A percentile compares a stretch with the other conserved stretches of the same genome.
phyloP scores from a whole-genome alignment of 2,329 filamentous ascomycete species.

The Sporothrix mexicana region DNA sequence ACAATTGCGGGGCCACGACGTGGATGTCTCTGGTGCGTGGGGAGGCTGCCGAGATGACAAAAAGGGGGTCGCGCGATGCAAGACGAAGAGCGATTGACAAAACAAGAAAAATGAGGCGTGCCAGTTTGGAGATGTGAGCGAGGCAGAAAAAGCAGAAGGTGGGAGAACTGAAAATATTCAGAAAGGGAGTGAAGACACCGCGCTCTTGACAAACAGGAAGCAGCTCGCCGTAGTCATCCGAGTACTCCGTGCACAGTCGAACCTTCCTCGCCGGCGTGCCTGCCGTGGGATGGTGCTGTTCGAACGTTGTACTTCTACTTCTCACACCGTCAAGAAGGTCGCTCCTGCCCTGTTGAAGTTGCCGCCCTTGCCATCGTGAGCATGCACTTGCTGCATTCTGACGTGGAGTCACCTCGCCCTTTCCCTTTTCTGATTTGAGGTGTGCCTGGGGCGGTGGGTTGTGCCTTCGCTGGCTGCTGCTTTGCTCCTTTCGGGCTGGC shows the following conservation, averaged over 20 bases:
- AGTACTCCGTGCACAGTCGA: neutral
- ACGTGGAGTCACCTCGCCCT: constrained; percentile 27
- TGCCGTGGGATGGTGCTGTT: constrained; percentile 10
- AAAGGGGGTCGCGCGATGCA: neutral
- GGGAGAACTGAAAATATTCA: neutral
- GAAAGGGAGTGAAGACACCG: neutral
- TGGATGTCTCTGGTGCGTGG: constrained; percentile 28
- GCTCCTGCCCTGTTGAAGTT: constrained; percentile 12
- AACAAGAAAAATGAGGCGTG: constrained; percentile 18
- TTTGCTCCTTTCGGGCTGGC: constrained; percentile 19
- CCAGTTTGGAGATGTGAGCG: neutral
- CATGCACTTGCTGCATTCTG: constrained; percentile 14
- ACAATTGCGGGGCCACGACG: constrained; percentile 23
- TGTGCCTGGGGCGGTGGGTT: constrained; percentile 14
- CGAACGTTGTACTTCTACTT: constrained; percentile 12
- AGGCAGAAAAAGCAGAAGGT: neutral
- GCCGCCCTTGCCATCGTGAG: neutral
- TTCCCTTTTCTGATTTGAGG: constrained; percentile 21
- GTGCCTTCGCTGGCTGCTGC: constrained; percentile 3
- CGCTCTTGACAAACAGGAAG: neutral
- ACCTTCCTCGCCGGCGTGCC: neutral
- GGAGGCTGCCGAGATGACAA: neutral
- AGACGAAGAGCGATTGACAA: neutral
- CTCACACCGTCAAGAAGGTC: neutral
- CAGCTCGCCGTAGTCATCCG: neutral